phyloP scores from a whole-genome alignment of 441 rosid species.

The Populus hybrid region DNA sequence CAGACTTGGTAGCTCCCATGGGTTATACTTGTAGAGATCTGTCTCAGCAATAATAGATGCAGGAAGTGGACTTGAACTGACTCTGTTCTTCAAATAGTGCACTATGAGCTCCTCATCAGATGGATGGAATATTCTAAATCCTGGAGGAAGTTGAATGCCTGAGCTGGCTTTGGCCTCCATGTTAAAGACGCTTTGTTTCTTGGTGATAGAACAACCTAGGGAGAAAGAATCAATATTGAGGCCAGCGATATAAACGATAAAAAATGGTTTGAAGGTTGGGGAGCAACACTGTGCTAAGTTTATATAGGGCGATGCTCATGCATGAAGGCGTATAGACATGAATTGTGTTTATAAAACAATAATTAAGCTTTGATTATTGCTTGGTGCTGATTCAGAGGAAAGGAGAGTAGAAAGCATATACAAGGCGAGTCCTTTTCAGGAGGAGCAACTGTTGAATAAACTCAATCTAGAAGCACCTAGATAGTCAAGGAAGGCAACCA shows the following conservation, averaged over 20 bases:
- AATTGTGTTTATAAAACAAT: not conserved
- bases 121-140: slow-evolving; percentile 64
- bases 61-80: slow-evolving; percentile 36
- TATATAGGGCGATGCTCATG: slow-evolving; percentile 16
- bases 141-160: slow-evolving; percentile 43
- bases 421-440: too few species aligned
- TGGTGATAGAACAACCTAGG: slow-evolving; percentile 6
- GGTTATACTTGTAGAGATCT: slow-evolving; percentile 39
- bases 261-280: slow-evolving; percentile 3
- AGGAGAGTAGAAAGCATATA: slow-evolving; percentile 1
- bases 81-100: slow-evolving; percentile 50
- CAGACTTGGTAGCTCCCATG: slow-evolving; percentile 60
- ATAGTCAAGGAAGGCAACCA: too few species aligned
- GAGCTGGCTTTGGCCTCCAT: slow-evolving; percentile 29
- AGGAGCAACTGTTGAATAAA: too few species aligned
- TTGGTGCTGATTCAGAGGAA: slow-evolving; percentile 15
- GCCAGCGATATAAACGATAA: slow-evolving; percentile 18
- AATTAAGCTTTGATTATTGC: not conserved
- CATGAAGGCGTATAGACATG: not conserved
- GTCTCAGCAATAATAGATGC: slow-evolving; percentile 45
- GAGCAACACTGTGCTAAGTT: slow-evolving; percentile 18
- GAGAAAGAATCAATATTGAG: slow-evolving; percentile 2
- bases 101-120: slow-evolving; percentile 58
- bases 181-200: slow-evolving; percentile 17
- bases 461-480: too few species aligned